A percentile compares a stretch with the other conserved stretches of the same genome.
Conservation (phyloP, 2,329 filamentous ascomycete species). For the Beauveria australis region DNA sequence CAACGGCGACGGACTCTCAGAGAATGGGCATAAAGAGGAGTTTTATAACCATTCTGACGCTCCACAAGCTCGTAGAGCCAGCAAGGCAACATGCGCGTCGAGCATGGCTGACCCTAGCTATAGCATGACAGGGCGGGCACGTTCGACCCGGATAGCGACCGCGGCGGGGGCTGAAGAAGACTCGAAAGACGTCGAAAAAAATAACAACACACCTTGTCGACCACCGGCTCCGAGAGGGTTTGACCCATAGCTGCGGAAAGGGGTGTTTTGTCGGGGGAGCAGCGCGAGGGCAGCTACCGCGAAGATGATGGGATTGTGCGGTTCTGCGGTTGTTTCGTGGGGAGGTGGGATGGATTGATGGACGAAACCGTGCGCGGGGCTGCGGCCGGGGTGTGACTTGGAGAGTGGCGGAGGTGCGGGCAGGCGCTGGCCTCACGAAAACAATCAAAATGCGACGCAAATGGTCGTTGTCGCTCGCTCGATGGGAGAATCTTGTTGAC, state of each 20-base stretch:
- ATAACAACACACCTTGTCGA: constrained; percentile 73
- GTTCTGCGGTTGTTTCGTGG: constrained; percentile 7
- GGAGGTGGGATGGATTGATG: constrained; percentile 2
- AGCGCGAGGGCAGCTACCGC: constrained; percentile 12
- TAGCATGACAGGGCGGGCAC: background rate
- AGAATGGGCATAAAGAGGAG: background rate
- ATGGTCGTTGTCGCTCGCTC: background rate
- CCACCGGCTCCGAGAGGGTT: constrained; percentile 96
- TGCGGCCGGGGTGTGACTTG: background rate
- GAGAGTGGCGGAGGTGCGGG: background rate
- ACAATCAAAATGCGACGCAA: background rate
- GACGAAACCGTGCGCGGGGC: constrained; percentile 8
- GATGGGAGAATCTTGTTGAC: background rate
- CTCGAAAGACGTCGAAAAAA: background rate
- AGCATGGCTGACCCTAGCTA: background rate
- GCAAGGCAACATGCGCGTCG: background rate
- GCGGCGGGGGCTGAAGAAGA: background rate
- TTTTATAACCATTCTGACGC: background rate
- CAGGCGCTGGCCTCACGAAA: background rate
- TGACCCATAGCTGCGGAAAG: constrained; percentile 68
- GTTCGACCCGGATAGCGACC: background rate
- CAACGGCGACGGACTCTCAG: background rate
- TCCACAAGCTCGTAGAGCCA: background rate
- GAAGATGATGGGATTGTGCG: constrained; percentile 7
- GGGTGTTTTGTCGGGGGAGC: constrained; percentile 5